Conservation (phyloP, 257 asterid species). For the Capsicum baccatum region DNA sequence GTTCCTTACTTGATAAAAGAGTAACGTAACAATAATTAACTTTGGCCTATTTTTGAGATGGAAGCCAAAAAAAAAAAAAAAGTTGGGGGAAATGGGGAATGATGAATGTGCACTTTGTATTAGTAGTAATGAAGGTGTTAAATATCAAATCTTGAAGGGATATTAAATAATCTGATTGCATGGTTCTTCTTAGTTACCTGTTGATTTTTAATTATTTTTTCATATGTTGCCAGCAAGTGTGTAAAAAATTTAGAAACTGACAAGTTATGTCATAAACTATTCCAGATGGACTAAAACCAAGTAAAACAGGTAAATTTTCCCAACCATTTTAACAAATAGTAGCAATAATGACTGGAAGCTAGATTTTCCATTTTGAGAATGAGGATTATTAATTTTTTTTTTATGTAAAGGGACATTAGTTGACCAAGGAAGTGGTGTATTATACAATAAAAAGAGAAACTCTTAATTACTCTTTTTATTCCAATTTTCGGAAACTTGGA, state of each 20-base stretch:
- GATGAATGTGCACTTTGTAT: constrained; percentile 27
- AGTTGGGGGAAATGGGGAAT: constrained; percentile 25
- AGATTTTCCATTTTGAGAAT: background rate
- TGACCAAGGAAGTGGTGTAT: no score
- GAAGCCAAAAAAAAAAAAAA: background rate
- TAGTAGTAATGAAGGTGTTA: constrained; percentile 13
- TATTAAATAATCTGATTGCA: background rate
- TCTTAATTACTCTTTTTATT: no score
- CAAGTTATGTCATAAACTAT: background rate
- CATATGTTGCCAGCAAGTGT: background rate
- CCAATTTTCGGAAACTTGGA: no score
- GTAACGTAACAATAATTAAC: constrained; percentile 33
- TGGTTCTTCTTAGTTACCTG: background rate
- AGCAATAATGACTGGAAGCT: no score
- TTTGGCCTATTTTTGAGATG: background rate
- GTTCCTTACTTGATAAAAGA: constrained; percentile 65
- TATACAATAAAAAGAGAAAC: no score
- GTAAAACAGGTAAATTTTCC: background rate
- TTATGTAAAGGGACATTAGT: background rate
- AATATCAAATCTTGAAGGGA: background rate
- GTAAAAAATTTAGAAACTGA: background rate
- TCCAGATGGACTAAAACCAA: background rate
- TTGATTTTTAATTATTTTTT: background rate
- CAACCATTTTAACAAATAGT: background rate
- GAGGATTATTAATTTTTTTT: background rate